These are phyloP conservation scores for Leccinum rimulosum DNA, from an alignment of 768 basidiomycete genomes.

Conservation along the genomic window DNA sequence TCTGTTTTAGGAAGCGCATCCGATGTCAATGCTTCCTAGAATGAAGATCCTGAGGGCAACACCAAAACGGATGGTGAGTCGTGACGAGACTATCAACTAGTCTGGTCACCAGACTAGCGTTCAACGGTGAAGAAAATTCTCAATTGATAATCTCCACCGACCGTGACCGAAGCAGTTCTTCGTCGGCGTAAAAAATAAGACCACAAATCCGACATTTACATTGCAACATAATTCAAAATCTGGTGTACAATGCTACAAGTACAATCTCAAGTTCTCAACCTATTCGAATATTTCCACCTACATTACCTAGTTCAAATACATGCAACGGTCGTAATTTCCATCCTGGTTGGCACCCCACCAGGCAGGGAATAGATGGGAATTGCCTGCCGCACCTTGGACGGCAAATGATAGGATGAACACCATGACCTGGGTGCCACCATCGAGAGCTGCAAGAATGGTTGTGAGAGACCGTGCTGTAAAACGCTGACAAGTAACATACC, in stretches of 20 bases:
- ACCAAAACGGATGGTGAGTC: no score
- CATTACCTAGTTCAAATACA: constrained; percentile 11
- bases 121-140: no score
- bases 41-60: no score
- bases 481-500: constrained; percentile 24
- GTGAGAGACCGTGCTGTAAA: neutral
- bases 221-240: neutral
- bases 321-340: constrained; percentile 37
- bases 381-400: constrained; percentile 50
- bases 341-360: constrained; percentile 61
- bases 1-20: no score
- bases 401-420: constrained; percentile 52
- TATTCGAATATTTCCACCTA: neutral
- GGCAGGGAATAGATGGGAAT: constrained; percentile 46
- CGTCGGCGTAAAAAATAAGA: neutral
- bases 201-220: neutral
- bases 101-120: no score
- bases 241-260: no score
- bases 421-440: constrained; percentile 48
- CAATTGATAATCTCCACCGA: no score
- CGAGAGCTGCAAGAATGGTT: constrained; percentile 26
- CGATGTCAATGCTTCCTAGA: no score
- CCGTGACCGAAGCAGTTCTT: neutral
- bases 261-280: neutral
- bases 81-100: no score